Base-by-base conservation (phyloP, 1,284 basidiomycete species). In the Quambalaria eucalypti region DNA sequence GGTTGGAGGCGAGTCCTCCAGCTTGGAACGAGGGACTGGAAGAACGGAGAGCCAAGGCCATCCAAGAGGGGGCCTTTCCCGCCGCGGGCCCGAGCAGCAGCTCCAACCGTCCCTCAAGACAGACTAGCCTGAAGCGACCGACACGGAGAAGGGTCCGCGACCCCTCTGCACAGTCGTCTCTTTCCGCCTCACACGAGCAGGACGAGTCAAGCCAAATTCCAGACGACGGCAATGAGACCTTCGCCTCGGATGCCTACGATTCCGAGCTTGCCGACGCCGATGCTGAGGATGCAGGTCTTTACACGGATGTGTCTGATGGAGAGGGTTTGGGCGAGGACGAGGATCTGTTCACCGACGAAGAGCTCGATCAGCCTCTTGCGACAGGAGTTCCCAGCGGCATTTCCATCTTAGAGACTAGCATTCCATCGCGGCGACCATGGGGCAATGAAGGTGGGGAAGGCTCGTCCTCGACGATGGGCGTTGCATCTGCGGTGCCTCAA, bases 11-110 rank as follows among this genome's bases (percentile, higher is more conserved):
- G 14, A 79, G 78, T 7, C 79, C 79, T 4, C 79, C 80, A 0
- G 77, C 79, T 0, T 81, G 80, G 80, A 79, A 80, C 52, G 77
- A 77, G 28, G 77, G 79, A 16, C 69, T 79, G 23, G 75, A 75
- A 28, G 68, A 66, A 1, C 49, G 55, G 25, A 59, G 69, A 54
- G 31, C 31, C 8, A 33, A 33, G 31, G 31, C 31, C 31, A 16
- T 23, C 29, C 14, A 21, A 19, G 50, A 16, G 28, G 51, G 14
- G 28, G 23, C 7, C 19, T n/a, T n/a, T n/a, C n/a, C n/a, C n/a
- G n/a, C 4, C 25, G 33, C 14, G 28, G 50, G 10, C 16, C 33
- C 16, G 8, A 65, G 62, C 1, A 63, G 65, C 12, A 64, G 60
- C 54, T 56, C 69, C 52, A 62, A 64, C 55, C 54, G 21, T 23